phyloP scores from a whole-genome alignment of 768 basidiomycete species.

The Mrakia gelida region DNA sequence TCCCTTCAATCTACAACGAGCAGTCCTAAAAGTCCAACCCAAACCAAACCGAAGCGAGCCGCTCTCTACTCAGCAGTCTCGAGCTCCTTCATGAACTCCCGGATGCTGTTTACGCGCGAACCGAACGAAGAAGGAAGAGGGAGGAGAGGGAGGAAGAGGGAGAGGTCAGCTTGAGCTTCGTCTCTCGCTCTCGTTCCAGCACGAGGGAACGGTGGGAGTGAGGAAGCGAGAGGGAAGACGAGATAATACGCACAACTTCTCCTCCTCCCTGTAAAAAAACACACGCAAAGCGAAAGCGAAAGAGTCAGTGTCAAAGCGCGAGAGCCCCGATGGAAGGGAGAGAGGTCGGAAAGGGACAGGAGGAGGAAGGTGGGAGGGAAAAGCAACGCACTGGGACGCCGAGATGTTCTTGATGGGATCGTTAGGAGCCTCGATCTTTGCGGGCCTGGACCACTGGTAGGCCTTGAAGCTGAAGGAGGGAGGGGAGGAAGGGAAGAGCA shows the following conservation, averaged over 20 bases:
- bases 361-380: background rate
- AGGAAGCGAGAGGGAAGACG: background rate
- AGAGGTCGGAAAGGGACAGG: background rate
- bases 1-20: background rate
- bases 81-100: slow-evolving; percentile 10
- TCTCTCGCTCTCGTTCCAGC: background rate
- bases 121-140: background rate
- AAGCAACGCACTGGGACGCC: background rate
- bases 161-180: background rate
- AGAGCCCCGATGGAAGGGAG: no score
- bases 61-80: background rate
- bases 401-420: slow-evolving; percentile 8
- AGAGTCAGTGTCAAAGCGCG: background rate
- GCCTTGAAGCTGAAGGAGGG: slow-evolving; percentile 46
- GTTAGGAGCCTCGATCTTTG: background rate
- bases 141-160: background rate
- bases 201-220: no score
- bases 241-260: slow-evolving; percentile 7
- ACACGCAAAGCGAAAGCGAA: background rate
- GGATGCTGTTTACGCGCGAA: background rate
- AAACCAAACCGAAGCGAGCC: background rate
- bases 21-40: background rate
- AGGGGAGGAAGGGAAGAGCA: slow-evolving; percentile 29
- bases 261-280: background rate
- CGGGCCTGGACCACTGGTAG: background rate